These are phyloP conservation scores for Tetragonia tetragonoides DNA, from an alignment of 148 eudicot species.

Conservation along the genomic window DNA sequence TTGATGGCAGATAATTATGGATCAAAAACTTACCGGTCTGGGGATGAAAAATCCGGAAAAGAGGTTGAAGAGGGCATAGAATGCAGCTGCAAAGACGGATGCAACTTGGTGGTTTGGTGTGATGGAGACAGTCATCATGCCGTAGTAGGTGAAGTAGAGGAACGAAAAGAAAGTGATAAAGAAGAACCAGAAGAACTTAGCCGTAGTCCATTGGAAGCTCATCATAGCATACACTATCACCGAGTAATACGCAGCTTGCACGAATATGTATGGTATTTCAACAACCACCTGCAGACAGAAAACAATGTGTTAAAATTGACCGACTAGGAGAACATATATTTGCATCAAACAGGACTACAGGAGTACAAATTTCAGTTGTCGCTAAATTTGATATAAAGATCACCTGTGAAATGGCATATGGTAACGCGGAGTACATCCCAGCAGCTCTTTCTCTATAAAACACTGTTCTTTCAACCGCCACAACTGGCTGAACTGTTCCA, in stretches of 20 bases:
- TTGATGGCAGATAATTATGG: background rate
- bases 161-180: constrained; percentile 76
- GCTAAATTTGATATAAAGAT: background rate
- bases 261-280: constrained; percentile 77
- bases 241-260: constrained; percentile 59
- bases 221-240: constrained; percentile 88
- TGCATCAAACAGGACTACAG: too few relatives aligned
- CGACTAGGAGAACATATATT: background rate
- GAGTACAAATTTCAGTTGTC: too few relatives aligned
- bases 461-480: constrained; percentile 72
- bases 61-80: constrained; percentile 84
- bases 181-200: constrained; percentile 90
- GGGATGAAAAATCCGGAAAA: constrained; percentile 98
- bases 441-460: constrained; percentile 88
- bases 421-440: constrained; percentile 88
- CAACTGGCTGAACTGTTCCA: constrained; percentile 75
- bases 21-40: constrained; percentile 60
- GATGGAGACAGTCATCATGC: constrained; percentile 98
- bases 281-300: constrained; percentile 51
- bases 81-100: constrained; percentile 85
- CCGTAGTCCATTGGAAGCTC: constrained; percentile 77
- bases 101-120: constrained; percentile 97
- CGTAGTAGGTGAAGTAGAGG: constrained; percentile 91
- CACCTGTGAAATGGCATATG: constrained; percentile 89
- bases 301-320: background rate